Base-by-base conservation (phyloP, 495 filamentous ascomycete genomes). In the Podospora comata region DNA sequence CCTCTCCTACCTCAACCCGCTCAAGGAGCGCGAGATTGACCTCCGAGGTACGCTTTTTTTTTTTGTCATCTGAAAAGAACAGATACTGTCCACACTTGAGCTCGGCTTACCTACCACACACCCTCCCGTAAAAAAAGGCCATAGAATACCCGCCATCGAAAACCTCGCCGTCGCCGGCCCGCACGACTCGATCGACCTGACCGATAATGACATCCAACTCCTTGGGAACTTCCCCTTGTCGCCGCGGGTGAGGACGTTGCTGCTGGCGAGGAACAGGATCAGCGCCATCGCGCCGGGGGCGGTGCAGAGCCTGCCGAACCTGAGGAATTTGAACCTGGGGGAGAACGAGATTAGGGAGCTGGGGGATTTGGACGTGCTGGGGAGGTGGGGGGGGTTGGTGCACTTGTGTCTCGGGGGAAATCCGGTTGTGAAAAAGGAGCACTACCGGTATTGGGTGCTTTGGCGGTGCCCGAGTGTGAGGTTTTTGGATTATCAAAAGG, bases 1-100 rank as follows among this genome's bases (percentile, higher is more conserved):
- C 68, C 90, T 94, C 68, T 96, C 92, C 78, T 99, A 96, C 88
- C 91, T 97, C 75, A 98, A 98, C 83, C 92, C 94, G 70, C 85
- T 98, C 81, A 94, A 92, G 79, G 95, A 99, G 84, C 92, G 96
- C 76, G 96, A 99, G 86, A 87, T 99, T 75, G 93, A 97, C 85
- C 93, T 99, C 73, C 89, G 96, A 98, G 96, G 96, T 99, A 89
- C 90, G 93, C 94, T 81, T 72, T 67, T 86, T 48, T 9, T 5
- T 48, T 11, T 11, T 13, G 0, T 13, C 13, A 3, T 18, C 23
- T 90, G 92, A 91, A 94, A 97, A 94, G 93, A 89, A 84, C 91
- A 94, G 93, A 94, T 96, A 89, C 92, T 97, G 90, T 93, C 93
- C 90, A 72, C 72, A 65, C 60, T 39, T 54, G 32, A 64, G 39